Percentiles rank a stretch among this genome's conserved stretches.
Conservation (phyloP, 164 flowering plant species). For the Vitis labrusca region DNA sequence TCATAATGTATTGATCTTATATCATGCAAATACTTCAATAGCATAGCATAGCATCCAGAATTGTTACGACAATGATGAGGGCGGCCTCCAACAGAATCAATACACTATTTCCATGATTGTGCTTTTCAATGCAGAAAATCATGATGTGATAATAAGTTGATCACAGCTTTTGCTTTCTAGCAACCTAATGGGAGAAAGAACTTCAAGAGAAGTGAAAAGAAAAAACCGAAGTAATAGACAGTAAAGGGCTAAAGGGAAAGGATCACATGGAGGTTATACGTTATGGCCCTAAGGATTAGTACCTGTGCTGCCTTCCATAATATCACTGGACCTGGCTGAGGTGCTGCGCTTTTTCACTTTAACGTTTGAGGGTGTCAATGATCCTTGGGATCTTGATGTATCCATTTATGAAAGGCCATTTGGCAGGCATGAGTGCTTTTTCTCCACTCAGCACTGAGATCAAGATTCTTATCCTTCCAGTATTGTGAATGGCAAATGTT, state of each 20-base stretch:
- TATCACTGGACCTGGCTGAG: neutral
- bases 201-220: neutral
- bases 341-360: neutral
- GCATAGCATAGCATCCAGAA: neutral
- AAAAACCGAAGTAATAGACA: neutral
- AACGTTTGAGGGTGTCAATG: neutral
- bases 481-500: neutral
- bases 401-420: neutral
- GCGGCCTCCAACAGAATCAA: neutral
- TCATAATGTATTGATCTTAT: neutral
- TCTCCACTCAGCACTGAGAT: conserved; percentile 1
- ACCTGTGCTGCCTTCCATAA: neutral
- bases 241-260: neutral
- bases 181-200: neutral
- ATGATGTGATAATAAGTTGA: neutral
- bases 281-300: neutral
- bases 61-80: neutral
- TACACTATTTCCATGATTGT: neutral
- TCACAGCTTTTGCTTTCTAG: neutral
- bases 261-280: neutral
- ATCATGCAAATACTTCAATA: neutral
- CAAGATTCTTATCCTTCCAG: neutral
- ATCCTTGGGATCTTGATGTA: neutral
- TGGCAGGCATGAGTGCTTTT: neutral
- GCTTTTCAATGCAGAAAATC: neutral